phyloP scores from a whole-genome alignment of 2,329 filamentous ascomycete species.

The Botryotinia calthae region DNA sequence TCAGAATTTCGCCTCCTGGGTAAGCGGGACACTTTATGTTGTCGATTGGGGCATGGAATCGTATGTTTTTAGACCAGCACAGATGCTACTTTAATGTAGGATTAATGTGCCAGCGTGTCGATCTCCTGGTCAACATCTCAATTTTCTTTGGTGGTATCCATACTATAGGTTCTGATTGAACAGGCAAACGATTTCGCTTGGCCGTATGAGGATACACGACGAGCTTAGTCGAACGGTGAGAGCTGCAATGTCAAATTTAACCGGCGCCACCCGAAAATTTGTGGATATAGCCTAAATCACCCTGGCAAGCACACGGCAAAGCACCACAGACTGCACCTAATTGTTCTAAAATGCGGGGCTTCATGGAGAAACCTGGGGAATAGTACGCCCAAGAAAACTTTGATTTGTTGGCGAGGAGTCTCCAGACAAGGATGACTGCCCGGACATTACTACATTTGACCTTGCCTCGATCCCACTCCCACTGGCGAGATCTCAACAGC shows the following conservation, averaged over 20 bases:
- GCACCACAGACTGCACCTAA: neutral
- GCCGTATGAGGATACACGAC: constrained; percentile 12
- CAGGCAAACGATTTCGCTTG: neutral
- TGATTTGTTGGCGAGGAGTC: constrained; percentile 1
- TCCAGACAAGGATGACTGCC: neutral
- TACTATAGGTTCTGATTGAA: neutral
- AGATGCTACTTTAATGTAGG: neutral
- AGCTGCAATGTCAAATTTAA: constrained; percentile 4
- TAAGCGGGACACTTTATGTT: neutral
- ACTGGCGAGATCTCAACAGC: neutral
- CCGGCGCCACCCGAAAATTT: constrained; percentile 1
- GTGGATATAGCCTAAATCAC: constrained; percentile 7
- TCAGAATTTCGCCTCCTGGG: neutral
- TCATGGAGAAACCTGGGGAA: constrained; percentile 19
- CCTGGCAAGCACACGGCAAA: neutral
- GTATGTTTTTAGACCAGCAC: neutral
- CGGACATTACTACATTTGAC: neutral
- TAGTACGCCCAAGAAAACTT: neutral
- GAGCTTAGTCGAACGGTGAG: constrained; percentile 15
- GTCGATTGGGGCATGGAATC: neutral
- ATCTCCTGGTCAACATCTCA: constrained; percentile 6
- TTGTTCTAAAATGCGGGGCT: neutral
- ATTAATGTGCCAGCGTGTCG: neutral
- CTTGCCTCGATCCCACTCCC: neutral
- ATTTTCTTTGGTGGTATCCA: neutral